Evolutionary conservation across 2,329 filamentous ascomycete species (phyloP).

Genomic region (Fusarium buharicum): DNA sequence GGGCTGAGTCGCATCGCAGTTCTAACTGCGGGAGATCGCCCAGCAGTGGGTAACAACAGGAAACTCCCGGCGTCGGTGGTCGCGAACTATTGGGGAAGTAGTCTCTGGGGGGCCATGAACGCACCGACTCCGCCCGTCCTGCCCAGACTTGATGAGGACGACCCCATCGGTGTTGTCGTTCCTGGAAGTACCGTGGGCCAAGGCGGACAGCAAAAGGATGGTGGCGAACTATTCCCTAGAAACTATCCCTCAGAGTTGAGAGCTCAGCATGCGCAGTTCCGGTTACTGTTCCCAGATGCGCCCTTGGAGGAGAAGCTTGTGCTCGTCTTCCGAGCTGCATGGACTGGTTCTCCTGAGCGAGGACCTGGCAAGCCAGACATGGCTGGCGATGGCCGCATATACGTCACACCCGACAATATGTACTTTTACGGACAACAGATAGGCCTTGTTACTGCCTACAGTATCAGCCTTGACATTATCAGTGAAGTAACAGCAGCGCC

Average conservation of each 20-base stretch:
- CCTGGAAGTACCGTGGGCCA: slow-evolving; percentile 49
- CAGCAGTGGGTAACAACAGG: slow-evolving; percentile 72
- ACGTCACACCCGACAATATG: slow-evolving; percentile 85
- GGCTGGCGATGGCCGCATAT: slow-evolving; percentile 76
- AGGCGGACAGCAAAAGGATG: slow-evolving; percentile 46
- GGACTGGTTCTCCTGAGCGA: slow-evolving; percentile 66
- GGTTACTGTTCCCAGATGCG: slow-evolving; percentile 87
- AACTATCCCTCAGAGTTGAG: slow-evolving; percentile 85
- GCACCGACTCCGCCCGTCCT: slow-evolving; percentile 47
- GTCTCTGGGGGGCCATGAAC: slow-evolving; percentile 69
- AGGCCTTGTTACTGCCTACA: slow-evolving; percentile 86
- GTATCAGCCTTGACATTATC: slow-evolving; percentile 78
- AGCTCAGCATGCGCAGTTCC: slow-evolving; percentile 92
- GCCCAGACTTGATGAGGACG: slow-evolving; percentile 51
- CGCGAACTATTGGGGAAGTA: slow-evolving; percentile 94
- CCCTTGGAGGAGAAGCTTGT: slow-evolving; percentile 83
- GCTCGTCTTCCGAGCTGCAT: slow-evolving; percentile 91
- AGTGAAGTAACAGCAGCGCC: slow-evolving; percentile 90
- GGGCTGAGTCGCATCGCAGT: slow-evolving; percentile 89
- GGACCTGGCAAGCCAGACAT: slow-evolving; percentile 60
- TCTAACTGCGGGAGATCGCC: slow-evolving; percentile 79
- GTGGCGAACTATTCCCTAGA: slow-evolving; percentile 70
- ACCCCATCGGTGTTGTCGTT: slow-evolving; percentile 56
- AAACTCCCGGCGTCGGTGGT: slow-evolving; percentile 85
- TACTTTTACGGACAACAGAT: slow-evolving; percentile 98